Conservation (phyloP, 345 rosid genomes). For the Arabidopsis thaliana region TAIR10.1 NC_003070.9:22240001-22240500, state of each 20-base stretch:
- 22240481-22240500: conserved; percentile 4
- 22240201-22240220: neutral
- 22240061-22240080: conserved; percentile 22
- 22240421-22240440: neutral
- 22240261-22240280: neutral
- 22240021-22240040: conserved; percentile 15
- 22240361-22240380: neutral
- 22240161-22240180: conserved; percentile 26
- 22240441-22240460: neutral
- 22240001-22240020: neutral
- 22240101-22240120: neutral
- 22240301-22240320: neutral
- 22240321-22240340: conserved; percentile 1
- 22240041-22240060: neutral
- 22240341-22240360: neutral
- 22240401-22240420: neutral
- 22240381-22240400: neutral
- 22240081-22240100: conserved; percentile 37
- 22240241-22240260: conserved; percentile 31
- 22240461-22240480: conserved; percentile 17
- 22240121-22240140: conserved; percentile 22
- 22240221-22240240: neutral
- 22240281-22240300: neutral
- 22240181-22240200: neutral
- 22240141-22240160: conserved; percentile 15